Evolutionary conservation across 805 yeast genomes (phyloP).

Genomic region (Cyberlindnera euphorbiae): DNA sequence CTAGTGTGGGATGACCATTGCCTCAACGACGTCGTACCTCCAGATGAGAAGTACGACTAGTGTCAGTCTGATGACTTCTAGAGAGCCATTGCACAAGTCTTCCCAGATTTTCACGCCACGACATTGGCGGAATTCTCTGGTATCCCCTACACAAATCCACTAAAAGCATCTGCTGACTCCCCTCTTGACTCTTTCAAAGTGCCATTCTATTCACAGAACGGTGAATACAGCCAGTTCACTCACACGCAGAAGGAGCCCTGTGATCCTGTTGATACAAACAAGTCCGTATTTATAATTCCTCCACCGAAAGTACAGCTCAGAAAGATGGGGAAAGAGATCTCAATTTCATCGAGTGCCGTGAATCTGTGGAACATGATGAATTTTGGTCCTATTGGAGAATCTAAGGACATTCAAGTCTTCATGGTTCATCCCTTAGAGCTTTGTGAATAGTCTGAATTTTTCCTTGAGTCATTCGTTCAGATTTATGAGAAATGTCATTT

Average conservation of each 20-base stretch:
- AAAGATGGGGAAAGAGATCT: constrained; percentile 35
- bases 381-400: constrained; percentile 46
- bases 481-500: constrained; percentile 45
- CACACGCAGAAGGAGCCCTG: constrained; percentile 1
- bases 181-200: constrained; percentile 18
- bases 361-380: constrained; percentile 54
- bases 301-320: constrained; percentile 33
- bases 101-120: constrained; percentile 23
- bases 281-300: constrained; percentile 30
- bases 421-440: constrained; percentile 35
- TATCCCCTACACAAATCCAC: constrained; percentile 3
- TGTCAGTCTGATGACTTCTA: constrained; percentile 17
- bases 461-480: constrained; percentile 37
- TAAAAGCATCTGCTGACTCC: constrained; percentile 14
- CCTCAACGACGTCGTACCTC: constrained; percentile 11
- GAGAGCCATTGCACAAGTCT: constrained; percentile 26
- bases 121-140: constrained; percentile 21
- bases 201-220: constrained; percentile 7
- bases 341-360: constrained; percentile 43
- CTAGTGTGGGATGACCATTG: constrained; percentile 25
- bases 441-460: constrained; percentile 28
- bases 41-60: constrained; percentile 1
- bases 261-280: constrained; percentile 1
- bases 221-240: constrained; percentile 5
- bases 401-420: constrained; percentile 49